Evolutionary conservation across 768 basidiomycete species (phyloP).

Genomic region (Stropharia rugosoannulata): DNA sequence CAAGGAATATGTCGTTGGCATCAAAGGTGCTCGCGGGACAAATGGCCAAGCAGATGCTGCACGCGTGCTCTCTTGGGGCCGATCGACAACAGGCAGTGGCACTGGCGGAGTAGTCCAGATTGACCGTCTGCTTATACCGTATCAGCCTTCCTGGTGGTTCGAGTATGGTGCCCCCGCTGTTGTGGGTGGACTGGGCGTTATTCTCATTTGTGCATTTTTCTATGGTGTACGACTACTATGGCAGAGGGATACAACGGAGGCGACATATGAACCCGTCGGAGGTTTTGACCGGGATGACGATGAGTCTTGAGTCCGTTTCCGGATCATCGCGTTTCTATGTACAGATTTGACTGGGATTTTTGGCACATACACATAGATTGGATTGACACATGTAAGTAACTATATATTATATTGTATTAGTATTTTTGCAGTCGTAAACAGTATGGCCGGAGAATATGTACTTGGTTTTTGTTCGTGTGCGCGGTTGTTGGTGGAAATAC

Average conservation of each 20-base stretch:
- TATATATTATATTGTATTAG: constrained; percentile 17
- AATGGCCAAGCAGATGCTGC: constrained; percentile 64
- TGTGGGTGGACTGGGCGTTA: constrained; percentile 57
- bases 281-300: constrained; percentile 65
- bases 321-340: not conserved
- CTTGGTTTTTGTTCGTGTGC: not conserved
- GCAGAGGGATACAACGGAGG: constrained; percentile 74
- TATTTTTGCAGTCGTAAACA: not conserved
- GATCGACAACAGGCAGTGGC: constrained; percentile 68
- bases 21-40: constrained; percentile 71
- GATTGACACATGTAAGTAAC: constrained; percentile 10
- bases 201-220: constrained; percentile 68
- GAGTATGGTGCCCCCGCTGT: constrained; percentile 70
- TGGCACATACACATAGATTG: constrained; percentile 2
- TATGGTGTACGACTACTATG: constrained; percentile 70
- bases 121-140: constrained; percentile 81
- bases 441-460: not conserved
- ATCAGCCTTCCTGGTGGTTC: constrained; percentile 83
- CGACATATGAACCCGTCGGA: constrained; percentile 88
- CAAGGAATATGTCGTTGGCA: constrained; percentile 64
- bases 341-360: no score
- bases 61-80: constrained; percentile 69
- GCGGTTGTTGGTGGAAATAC: constrained; percentile 9
- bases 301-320: constrained; percentile 17
- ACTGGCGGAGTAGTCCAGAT: constrained; percentile 90